Evolutionary conservation across 345 rosid genomes (phyloP), one percentile per base, ranked within the genome.

Genomic region (Lepidium africanum): DNA sequence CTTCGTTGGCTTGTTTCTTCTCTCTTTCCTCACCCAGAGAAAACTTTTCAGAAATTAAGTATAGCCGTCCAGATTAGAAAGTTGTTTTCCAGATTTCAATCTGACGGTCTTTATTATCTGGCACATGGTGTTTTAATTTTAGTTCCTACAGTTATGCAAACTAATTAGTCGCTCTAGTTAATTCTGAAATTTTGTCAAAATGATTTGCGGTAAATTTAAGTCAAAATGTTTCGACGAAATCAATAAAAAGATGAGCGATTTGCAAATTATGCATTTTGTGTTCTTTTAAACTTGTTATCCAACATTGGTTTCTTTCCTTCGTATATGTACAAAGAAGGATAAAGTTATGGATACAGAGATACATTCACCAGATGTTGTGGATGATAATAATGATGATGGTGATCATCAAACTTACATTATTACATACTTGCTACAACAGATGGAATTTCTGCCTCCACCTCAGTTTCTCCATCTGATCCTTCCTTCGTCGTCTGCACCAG

Each of bases 381-480:
- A 35, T 37, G 63, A 60, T 38, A 53, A 59, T 39, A 42, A 65
- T 21, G 48, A 39, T 13, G 58, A n/a, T 65, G 50, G 1, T 52
- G 12, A 14, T 52, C 15, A 17, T 54, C 59, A 14, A 51, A 39
- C 38, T 65, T 36, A 46, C 27, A 76, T 83, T 79, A 76, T 83
- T 79, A 93, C 92, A 93, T 87, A 82, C 90, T 87, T 71, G 88
- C 99, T 55, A 90, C 96, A 53, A 87, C 86, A 7, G 92, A 83
- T 9, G 92, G 84, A 36, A 90, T 75, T 84, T 93, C 96, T 0
- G 83, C 53, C 63, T 90, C 98, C 69, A 71, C 86, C 58, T 91
- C 97, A 0, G 76, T 63, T 60, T 94, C 99, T 70, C 83, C 85
- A 13, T 86, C 90, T 0, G 84, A 52, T 19, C 81, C 80, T 17